A percentile compares a stretch with the other conserved stretches of the same genome.
phyloP scores from a whole-genome alignment of 768 basidiomycete species.

The Boletus eberwhitei region DNA sequence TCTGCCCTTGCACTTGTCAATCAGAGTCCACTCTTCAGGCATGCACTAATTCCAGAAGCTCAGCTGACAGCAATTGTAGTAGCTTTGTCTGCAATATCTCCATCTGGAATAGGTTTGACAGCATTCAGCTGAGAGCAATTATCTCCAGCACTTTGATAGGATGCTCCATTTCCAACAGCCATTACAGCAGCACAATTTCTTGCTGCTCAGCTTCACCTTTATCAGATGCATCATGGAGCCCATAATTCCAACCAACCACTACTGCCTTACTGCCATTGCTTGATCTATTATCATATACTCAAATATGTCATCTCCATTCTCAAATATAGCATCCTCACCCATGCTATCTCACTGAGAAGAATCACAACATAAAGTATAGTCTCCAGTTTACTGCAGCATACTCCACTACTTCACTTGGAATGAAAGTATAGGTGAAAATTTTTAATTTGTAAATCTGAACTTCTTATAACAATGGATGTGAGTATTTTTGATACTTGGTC shows the following conservation, averaged over 20 bases:
- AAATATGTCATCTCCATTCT: conserved; percentile 33
- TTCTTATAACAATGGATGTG: conserved; percentile 22
- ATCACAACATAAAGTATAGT: conserved; percentile 41
- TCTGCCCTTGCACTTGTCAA: conserved; percentile 52
- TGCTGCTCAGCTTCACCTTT: conserved; percentile 28
- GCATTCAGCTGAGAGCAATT: conserved; percentile 35
- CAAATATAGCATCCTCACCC: conserved; percentile 33
- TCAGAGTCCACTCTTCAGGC: conserved; percentile 32
- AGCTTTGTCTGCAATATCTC: conserved; percentile 36
- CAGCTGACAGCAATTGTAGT: conserved; percentile 42
- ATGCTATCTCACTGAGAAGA: conserved; percentile 35
- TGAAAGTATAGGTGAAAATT: conserved; percentile 37
- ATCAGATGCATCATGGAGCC: conserved; percentile 35
- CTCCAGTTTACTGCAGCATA: conserved; percentile 39
- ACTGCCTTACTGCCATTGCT: conserved; percentile 32
- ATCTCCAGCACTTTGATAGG: conserved; percentile 38
- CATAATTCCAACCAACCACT: conserved; percentile 26
- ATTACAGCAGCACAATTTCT: conserved; percentile 27
- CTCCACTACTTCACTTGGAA: conserved; percentile 47
- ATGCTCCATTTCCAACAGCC: conserved; percentile 28
- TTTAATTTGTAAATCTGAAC: conserved; percentile 24
- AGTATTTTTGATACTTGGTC: conserved; percentile 20
- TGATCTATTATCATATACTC: conserved; percentile 29
- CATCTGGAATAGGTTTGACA: conserved; percentile 33
- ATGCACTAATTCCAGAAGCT: conserved; percentile 48